Base-by-base conservation (phyloP, 2,329 filamentous ascomycete species). In the Aspergillus fumigatus region DNA sequence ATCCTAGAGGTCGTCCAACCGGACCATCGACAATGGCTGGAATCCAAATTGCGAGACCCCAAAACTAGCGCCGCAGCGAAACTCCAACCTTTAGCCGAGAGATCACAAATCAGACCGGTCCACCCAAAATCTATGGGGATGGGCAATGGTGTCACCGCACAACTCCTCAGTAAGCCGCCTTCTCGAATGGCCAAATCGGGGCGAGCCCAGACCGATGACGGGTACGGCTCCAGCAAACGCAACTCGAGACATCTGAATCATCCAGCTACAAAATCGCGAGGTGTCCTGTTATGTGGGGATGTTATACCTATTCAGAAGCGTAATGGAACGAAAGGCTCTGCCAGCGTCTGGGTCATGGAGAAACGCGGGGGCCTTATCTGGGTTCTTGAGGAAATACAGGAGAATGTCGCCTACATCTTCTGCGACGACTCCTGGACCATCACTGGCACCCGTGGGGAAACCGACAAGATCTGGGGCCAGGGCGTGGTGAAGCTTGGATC, bases 291-390 rank as follows among this genome's bases (percentile, higher is more conserved):
- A 1, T 99, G 94, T 65, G 94, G 94, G 47, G 94, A 99, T 71
- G 93, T 99, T n/a, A 91, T 99, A 19, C 94, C 94, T 0, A 99
- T 99, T 58, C 89, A 92, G 71, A 99, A 97, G 75, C 86, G 94
- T 59, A 96, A 99, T 67, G 94, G 94, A 3, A 84, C 88, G 10
- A 93, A 88, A 4, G 94, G 94, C 2, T 92, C 94, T 56, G 94
- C 94, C 40, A 97, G 92, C 74, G 78, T 99, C 41, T 99, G 94
- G 94, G 94, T 99, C 3, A 99, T 99, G 77, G 94, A 99, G 74
- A 99, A 99, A 75, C 85, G 88, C 50, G 87, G 91, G 52, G 92
- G 93, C 9, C 77, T 99, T 58, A 97, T 99, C 58, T 99, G 94
- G 94, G 94, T 99, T 8, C 77, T 99, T 2, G 94, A 99, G 72